phyloP scores from a whole-genome alignment of 441 rosid genomes.

The Adansonia madagascariensis region DNA sequence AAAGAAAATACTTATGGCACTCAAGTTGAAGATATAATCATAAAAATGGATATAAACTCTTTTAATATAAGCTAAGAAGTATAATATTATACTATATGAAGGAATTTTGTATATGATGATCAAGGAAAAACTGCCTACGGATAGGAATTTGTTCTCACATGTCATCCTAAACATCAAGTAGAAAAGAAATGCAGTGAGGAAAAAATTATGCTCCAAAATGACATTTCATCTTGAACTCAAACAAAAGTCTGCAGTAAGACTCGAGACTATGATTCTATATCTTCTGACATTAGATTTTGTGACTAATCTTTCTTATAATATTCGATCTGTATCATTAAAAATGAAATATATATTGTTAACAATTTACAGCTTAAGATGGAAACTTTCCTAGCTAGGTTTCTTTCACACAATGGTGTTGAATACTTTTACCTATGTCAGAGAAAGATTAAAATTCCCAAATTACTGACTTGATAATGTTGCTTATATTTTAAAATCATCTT shows the following conservation, averaged over 20 bases:
- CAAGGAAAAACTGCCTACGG: background rate
- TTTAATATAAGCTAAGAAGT: background rate
- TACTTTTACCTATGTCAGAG: constrained; percentile 6
- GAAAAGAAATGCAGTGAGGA: background rate
- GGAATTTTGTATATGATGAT: background rate
- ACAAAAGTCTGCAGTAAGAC: too few species aligned
- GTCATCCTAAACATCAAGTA: background rate
- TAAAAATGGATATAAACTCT: constrained; percentile 15
- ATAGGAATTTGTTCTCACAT: background rate
- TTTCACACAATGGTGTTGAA: constrained; percentile 9
- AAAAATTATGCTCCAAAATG: background rate
- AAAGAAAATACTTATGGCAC: background rate
- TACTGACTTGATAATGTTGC: constrained; percentile 5
- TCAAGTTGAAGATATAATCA: constrained; percentile 21
- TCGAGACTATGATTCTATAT: background rate
- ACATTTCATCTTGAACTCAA: too few species aligned
- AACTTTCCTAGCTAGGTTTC: constrained; percentile 6
- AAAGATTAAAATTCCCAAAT: background rate
- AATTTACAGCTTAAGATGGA: constrained; percentile 1
- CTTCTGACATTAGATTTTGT: background rate
- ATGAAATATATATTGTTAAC: background rate
- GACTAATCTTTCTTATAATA: background rate
- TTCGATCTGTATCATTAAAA: background rate
- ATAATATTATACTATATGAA: background rate
- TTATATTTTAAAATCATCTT: constrained; percentile 7